Evolutionary conservation across 768 basidiomycete genomes (phyloP).

Genomic region (Tylopilus sp.): DNA sequence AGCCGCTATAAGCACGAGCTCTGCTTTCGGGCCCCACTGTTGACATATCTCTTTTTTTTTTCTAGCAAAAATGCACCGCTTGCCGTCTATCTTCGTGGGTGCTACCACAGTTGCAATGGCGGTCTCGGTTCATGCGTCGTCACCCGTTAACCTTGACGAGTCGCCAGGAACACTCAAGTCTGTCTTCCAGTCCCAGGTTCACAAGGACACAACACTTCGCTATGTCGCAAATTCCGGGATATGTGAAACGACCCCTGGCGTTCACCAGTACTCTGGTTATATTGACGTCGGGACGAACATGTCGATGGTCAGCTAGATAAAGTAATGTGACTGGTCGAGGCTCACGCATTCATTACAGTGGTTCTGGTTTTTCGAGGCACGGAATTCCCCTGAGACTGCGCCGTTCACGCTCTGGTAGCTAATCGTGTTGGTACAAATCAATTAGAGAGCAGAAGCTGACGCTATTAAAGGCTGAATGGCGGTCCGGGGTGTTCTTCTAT

Average conservation of each 20-base stretch:
- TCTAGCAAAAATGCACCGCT: too few relatives aligned
- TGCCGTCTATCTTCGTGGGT: not conserved
- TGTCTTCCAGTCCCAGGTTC: slow-evolving; percentile 14
- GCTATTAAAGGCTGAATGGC: slow-evolving; percentile 45
- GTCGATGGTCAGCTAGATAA: slow-evolving; percentile 45
- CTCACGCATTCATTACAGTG: slow-evolving; percentile 39
- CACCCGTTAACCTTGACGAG: not conserved
- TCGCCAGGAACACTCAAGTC: not conserved
- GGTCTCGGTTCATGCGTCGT: not conserved
- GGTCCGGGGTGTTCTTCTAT: slow-evolving; percentile 62
- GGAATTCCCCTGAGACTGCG: slow-evolving; percentile 54
- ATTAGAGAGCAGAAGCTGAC: slow-evolving; percentile 1
- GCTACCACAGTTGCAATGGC: not conserved
- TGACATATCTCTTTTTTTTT: too few relatives aligned
- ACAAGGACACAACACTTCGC: slow-evolving; percentile 34
- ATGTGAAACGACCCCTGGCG: slow-evolving; percentile 63
- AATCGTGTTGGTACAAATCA: too few relatives aligned
- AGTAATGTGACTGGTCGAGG: too few relatives aligned
- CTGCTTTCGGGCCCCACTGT: too few relatives aligned
- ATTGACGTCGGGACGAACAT: slow-evolving; percentile 53
- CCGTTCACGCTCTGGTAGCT: slow-evolving; percentile 66
- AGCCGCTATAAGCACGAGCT: too few relatives aligned
- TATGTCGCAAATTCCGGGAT: slow-evolving; percentile 58
- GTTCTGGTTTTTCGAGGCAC: slow-evolving; percentile 75
- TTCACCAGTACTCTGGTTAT: slow-evolving; percentile 60